These are phyloP conservation scores for Penicillium malachiteum DNA, from an alignment of 495 filamentous ascomycete species.

Conservation along the genomic window DNA sequence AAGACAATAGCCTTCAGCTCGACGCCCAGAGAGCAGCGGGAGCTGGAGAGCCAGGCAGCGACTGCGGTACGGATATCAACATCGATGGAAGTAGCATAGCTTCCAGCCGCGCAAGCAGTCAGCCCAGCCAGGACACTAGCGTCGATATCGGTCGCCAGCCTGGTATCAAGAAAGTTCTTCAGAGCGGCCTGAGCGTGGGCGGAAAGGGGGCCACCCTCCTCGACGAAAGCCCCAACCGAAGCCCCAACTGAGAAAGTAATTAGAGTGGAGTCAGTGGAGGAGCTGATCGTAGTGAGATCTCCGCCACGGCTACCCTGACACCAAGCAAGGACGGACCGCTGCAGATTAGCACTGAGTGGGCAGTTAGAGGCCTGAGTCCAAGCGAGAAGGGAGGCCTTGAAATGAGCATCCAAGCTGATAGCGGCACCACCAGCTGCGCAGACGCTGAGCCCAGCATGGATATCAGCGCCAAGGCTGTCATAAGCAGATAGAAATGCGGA, in stretches of 20 bases:
- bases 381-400: constrained; percentile 34
- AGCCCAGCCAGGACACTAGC: constrained; percentile 31
- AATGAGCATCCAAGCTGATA: constrained; percentile 30
- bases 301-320: constrained; percentile 28
- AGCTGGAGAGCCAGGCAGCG: constrained; percentile 39
- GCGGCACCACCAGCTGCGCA: constrained; percentile 40
- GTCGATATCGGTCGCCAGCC: constrained; percentile 29
- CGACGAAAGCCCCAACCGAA: constrained; percentile 33
- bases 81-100: constrained; percentile 30
- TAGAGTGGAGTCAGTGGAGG: constrained; percentile 29
- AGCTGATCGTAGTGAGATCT: constrained; percentile 30
- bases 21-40: constrained; percentile 37
- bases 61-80: constrained; percentile 34
- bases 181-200: constrained; percentile 34
- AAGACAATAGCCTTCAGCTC: constrained; percentile 44
- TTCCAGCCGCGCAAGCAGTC: constrained; percentile 31
- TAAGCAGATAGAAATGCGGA: constrained; percentile 29
- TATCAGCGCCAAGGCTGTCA: constrained; percentile 23
- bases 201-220: constrained; percentile 30
- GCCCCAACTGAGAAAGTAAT: constrained; percentile 37
- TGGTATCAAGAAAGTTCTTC: constrained; percentile 38
- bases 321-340: constrained; percentile 37
- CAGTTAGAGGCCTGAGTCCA: constrained; percentile 34
- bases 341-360: constrained; percentile 30
- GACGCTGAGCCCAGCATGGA: constrained; percentile 37